These are phyloP conservation scores for Dentipellis fragilis DNA, from an alignment of 768 basidiomycete species.

Conservation along the genomic window DNA sequence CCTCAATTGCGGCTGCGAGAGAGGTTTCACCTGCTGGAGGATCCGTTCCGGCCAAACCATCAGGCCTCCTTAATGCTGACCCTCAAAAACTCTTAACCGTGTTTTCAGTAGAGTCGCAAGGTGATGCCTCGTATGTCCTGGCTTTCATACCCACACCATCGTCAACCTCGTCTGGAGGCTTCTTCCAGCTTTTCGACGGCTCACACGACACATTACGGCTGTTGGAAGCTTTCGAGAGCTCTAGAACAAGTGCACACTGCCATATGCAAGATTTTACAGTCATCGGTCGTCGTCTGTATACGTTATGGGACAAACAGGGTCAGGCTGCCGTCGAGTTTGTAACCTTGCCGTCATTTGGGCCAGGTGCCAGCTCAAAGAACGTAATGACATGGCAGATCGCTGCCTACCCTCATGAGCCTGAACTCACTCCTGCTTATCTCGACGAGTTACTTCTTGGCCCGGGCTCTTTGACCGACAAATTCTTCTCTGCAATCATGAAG, in stretches of 20 bases:
- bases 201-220: slow-evolving; percentile 51
- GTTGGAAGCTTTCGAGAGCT: slow-evolving; percentile 48
- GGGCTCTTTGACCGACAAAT: slow-evolving; percentile 68
- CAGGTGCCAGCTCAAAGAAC: slow-evolving; percentile 22
- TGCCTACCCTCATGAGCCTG: slow-evolving; percentile 58
- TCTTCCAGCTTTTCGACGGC: slow-evolving; percentile 58
- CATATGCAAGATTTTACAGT: slow-evolving; percentile 73
- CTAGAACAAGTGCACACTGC: slow-evolving; percentile 50
- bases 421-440: slow-evolving; percentile 78
- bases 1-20: slow-evolving; percentile 20
- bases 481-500: slow-evolving; percentile 73
- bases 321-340: slow-evolving; percentile 58
- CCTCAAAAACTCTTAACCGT: slow-evolving; percentile 57
- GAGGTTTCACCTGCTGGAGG: slow-evolving; percentile 23
- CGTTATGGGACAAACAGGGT: slow-evolving; percentile 77
- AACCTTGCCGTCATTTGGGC: slow-evolving; percentile 31
- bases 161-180: slow-evolving; percentile 62
- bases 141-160: slow-evolving; percentile 64
- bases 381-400: slow-evolving; percentile 40
- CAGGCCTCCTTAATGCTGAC: slow-evolving; percentile 46
- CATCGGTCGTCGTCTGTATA: slow-evolving; percentile 42
- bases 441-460: slow-evolving; percentile 70
- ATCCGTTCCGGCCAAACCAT: slow-evolving; percentile 24
- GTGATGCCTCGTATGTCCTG: slow-evolving; percentile 51
- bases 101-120: slow-evolving; percentile 36